Conservation (phyloP, 1,284 basidiomycete genomes). For the Thecaphora thlaspeos region DNA sequence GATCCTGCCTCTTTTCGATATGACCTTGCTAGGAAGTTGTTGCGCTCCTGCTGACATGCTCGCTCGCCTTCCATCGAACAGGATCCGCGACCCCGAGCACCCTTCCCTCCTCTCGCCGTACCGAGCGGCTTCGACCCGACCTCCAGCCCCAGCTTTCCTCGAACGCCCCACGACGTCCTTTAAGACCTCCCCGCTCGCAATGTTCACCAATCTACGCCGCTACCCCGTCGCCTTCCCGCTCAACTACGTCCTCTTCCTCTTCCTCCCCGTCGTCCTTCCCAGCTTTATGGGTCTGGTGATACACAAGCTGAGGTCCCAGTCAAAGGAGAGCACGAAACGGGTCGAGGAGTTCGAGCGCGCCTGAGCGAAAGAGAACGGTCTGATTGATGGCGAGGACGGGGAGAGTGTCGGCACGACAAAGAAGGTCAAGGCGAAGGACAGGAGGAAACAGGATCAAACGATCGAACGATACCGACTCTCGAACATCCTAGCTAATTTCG, state of each 20-base stretch:
- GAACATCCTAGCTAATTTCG: constrained; percentile 4
- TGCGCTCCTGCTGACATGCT: no score
- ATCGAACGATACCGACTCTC: constrained; percentile 12
- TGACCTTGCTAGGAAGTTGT: no score
- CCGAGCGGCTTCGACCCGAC: neutral
- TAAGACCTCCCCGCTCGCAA: constrained; percentile 7
- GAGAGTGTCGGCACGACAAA: constrained; percentile 1
- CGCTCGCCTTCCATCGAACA: no score
- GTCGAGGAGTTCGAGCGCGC: constrained; percentile 16
- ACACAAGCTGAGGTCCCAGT: constrained; percentile 14
- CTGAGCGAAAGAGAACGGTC: constrained; percentile 26
- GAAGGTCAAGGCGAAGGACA: constrained; percentile 3
- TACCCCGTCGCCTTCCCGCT: constrained; percentile 36
- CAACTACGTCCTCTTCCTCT: constrained; percentile 36
- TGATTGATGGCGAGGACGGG: neutral
- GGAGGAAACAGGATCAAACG: neutral
- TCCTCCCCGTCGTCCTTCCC: constrained; percentile 35
- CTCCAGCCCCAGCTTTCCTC: no score
- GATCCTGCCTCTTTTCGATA: no score
- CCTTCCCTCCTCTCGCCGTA: constrained; percentile 11
- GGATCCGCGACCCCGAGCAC: constrained; percentile 13
- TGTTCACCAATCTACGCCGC: constrained; percentile 36
- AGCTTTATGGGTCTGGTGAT: constrained; percentile 31
- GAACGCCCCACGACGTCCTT: neutral
- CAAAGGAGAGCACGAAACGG: constrained; percentile 8